Percentiles rank a stretch among this genome's conserved stretches.
Conservation (phyloP, 2,329 filamentous ascomycete genomes). For the Tolypocladium pustulatum region DNA sequence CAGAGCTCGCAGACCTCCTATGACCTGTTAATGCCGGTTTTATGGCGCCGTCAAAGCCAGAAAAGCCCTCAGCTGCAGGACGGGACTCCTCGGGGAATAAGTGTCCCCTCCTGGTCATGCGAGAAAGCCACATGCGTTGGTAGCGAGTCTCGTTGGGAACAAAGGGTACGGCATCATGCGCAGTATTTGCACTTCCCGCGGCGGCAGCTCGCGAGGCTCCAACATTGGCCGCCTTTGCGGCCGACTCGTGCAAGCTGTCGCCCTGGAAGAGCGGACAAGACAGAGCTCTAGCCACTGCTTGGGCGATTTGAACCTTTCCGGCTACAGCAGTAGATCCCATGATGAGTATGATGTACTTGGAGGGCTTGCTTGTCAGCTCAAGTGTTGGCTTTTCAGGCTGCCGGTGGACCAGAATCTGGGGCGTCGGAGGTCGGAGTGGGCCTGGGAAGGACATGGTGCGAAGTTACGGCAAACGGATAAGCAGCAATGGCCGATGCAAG, state of each 20-base stretch:
- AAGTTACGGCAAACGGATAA: neutral
- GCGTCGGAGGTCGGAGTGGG: neutral
- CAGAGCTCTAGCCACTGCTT: neutral
- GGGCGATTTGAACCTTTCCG: neutral
- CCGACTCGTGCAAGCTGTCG: neutral
- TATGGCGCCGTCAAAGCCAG: neutral
- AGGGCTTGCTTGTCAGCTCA: neutral
- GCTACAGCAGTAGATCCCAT: neutral
- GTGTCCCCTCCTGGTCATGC: neutral
- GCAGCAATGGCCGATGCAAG: neutral
- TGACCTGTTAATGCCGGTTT: neutral
- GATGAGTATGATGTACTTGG: neutral
- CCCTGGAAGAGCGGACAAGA: neutral
- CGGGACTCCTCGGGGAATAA: neutral
- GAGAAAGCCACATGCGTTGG: neutral
- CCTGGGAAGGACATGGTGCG: neutral
- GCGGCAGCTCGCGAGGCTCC: neutral
- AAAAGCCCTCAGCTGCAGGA: neutral
- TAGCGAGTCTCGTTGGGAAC: neutral
- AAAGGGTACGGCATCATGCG: neutral
- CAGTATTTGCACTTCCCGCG: neutral
- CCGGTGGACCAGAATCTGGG: neutral
- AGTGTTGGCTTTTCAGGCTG: neutral
- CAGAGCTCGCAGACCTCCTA: neutral
- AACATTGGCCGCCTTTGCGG: neutral